Base-by-base conservation (phyloP, 2,329 filamentous ascomycete species). In the Chaetomiaceae sp. region DNA sequence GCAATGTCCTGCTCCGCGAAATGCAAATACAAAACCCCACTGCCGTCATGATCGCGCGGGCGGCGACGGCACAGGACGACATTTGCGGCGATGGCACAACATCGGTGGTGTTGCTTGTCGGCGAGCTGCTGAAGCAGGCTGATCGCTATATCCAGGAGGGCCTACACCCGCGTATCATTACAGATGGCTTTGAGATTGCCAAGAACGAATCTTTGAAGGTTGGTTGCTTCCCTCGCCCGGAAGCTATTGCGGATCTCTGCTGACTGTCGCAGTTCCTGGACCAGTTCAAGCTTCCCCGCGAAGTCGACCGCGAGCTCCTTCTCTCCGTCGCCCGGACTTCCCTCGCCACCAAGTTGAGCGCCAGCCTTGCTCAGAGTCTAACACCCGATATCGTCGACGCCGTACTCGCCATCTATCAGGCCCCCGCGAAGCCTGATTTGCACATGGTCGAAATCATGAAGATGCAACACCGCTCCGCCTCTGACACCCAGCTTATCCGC, bases 391-490 rank as follows among this genome's bases (percentile, higher is more conserved):
- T 99, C 66, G 94, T 97, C 66, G 94, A 99, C 69, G 89, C 94
- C 55, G 94, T 99, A 43, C 84, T 99, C 53, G 83, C 94, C 60
- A 99, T 99, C 70, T 91, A 96, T 77, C 81, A 90, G 70, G 77
- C 89, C 16, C 89, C 89, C 23, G 84, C 83, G 58, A 97, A 97
- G 76, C 95, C 95, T 52, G 94, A 99, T 73, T 74, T 99, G 66
- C 92, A 97, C 77, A 99, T 99, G 94, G 81, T 99, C 62, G 94
- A 99, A 74, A 97, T 99, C 65, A 99, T 99, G 94, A 97, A 95
- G 71, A 97, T 99, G 92, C 94, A 99, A 76, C 94, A 99, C 76
- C 88, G 92, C 63, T 90, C 89, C 48, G 91, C 92, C 54, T 89
- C 94, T 29, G 94, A 99, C 71, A 99, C 94, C 53, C 90, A 96